Base-by-base conservation (phyloP, 2,329 filamentous ascomycete genomes). In the Dothistroma septosporum region DNA sequence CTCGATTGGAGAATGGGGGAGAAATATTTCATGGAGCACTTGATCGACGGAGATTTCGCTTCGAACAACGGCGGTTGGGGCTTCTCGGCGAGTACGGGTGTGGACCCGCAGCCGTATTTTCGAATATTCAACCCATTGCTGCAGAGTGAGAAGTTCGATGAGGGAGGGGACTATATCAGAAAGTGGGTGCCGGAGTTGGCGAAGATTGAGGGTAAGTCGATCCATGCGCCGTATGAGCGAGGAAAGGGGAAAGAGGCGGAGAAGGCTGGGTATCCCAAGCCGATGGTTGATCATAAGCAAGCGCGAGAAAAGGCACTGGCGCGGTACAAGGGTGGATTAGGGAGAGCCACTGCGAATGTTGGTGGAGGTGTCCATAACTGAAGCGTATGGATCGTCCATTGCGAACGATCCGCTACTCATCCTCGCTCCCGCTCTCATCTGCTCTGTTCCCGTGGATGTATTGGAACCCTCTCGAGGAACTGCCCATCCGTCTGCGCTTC, bases 91-190 rank as follows among this genome's bases (percentile, higher is more conserved):
- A 85, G 82, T 19, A 87, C 87, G 0, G 89, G 90, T 1, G 89
- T 92, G 7, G 91, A 95, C 73, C 89, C 91, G 1, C 90, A 96
- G 75, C 91, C 92, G 0, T 96, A 95, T 72, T 96, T 96, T 65
- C 83, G 91, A 7, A 89, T 96, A 55, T 96, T 96, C 76, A 96
- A 95, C 69, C 92, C 92, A 0, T 73, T 91, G 49, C 76, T 90
- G 19, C 92, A 96, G 78, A 91, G 88, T 67, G 90, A 94, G 79
- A 92, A 89, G 75, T 96, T 95, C 68, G 92, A 96, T 71, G 78
- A 83, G 0, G 79, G 88, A 0, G 92, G 91, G 0, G 84, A 85
- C 16, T 96, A 93, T 72, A 95, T 96, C 59, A 82, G 89, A 41
- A 85, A 85, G 61, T 96, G 91, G 91, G 80, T 96, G 9, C 87